A percentile compares a stretch with the other conserved stretches of the same genome.
These are phyloP conservation scores for Tricholoma sp. DNA, from an alignment of 768 basidiomycete genomes.

Conservation along the genomic window DNA sequence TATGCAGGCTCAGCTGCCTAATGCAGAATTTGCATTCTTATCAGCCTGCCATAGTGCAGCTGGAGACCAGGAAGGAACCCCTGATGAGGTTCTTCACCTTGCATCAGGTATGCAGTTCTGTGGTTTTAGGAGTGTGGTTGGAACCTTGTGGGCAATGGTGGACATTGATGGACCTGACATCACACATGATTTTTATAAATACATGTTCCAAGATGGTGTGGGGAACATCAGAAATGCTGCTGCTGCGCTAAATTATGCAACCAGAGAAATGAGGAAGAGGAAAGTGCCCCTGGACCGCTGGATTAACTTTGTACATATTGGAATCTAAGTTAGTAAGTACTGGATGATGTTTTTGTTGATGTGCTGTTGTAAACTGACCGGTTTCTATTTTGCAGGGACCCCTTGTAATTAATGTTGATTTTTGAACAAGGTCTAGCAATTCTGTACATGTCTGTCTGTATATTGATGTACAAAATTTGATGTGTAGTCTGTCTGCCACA, in stretches of 20 bases:
- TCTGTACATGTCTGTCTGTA: no score
- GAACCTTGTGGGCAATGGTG: conserved; percentile 10
- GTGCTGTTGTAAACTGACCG: no score
- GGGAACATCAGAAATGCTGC: not conserved
- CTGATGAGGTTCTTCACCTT: conserved; percentile 12
- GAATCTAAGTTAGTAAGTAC: not conserved
- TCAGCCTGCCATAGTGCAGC: not conserved
- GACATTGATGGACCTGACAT: not conserved
- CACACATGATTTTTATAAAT: not conserved
- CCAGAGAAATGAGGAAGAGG: not conserved
- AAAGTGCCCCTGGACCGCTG: not conserved
- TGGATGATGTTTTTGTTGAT: no score
- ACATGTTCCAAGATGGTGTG: not conserved
- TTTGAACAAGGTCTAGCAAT: no score
- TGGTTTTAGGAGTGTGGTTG: conserved; percentile 14
- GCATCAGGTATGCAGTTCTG: conserved; percentile 9
- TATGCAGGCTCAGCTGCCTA: not conserved
- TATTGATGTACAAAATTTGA: no score
- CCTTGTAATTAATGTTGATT: no score
- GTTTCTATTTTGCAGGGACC: no score
- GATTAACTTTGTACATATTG: conserved; percentile 2
- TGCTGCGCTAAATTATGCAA: not conserved
- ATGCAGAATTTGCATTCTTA: not conserved
- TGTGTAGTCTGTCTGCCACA: no score
- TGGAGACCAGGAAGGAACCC: not conserved